phyloP scores from a whole-genome alignment of 768 basidiomycete species.

The Suillus paluster region DNA sequence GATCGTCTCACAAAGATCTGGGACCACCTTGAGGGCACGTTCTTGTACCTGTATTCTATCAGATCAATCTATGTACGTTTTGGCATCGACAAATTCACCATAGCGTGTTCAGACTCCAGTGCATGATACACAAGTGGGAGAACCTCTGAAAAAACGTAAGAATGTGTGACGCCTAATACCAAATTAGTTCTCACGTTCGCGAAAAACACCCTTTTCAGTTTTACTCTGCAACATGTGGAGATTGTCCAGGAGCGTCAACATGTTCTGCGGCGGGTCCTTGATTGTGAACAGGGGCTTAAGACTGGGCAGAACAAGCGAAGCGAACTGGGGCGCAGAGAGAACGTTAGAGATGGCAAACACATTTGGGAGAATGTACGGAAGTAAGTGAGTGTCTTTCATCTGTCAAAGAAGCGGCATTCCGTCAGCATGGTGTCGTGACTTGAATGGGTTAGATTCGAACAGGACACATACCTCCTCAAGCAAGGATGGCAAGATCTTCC shows the following conservation, averaged over 20 bases:
- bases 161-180: background rate
- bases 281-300: slow-evolving; percentile 88
- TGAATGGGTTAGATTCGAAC: slow-evolving; percentile 14
- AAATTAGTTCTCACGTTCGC: slow-evolving; percentile 68
- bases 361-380: slow-evolving; percentile 96
- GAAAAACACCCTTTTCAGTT: slow-evolving; percentile 83
- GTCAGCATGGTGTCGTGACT: slow-evolving; percentile 4
- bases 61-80: slow-evolving; percentile 12
- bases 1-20: slow-evolving; percentile 87
- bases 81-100: slow-evolving; percentile 46
- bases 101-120: slow-evolving; percentile 91
- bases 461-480: slow-evolving; percentile 82
- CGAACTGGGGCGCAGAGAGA: slow-evolving; percentile 81
- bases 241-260: slow-evolving; percentile 92
- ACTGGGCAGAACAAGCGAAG: slow-evolving; percentile 78
- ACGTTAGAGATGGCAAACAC: slow-evolving; percentile 87
- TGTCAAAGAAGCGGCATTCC: slow-evolving; percentile 27
- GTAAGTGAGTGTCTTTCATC: slow-evolving; percentile 93
- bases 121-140: slow-evolving; percentile 95
- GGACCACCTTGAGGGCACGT: slow-evolving; percentile 81
- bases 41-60: slow-evolving; percentile 80
- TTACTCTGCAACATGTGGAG: slow-evolving; percentile 86
- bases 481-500: slow-evolving; percentile 91
- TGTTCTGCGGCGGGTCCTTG: slow-evolving; percentile 97
- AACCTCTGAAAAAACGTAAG: slow-evolving; percentile 65